Percentiles rank a stretch among this genome's conserved stretches.
Conservation (phyloP, 2,329 filamentous ascomycete species). For the Pseudonectria foliicola region DNA sequence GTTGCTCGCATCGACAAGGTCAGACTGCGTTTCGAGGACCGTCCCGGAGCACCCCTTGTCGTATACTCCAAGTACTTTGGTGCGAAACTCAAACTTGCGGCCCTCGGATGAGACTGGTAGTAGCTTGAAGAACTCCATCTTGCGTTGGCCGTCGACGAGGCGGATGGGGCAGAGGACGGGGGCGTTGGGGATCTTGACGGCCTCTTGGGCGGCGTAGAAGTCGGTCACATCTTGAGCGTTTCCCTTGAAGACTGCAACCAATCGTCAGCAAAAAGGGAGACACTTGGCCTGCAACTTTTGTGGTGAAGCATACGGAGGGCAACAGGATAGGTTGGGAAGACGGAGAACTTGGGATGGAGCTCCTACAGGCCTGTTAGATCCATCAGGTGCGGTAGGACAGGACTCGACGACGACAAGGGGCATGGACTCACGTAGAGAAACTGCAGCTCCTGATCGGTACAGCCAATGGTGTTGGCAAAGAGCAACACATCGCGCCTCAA, state of each 20-base stretch:
- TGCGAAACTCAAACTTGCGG: conserved; percentile 66
- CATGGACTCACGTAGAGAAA: conserved; percentile 68
- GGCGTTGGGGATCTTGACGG: conserved; percentile 63
- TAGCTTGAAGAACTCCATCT: conserved; percentile 68
- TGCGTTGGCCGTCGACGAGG: conserved; percentile 78
- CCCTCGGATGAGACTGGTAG: conserved; percentile 67
- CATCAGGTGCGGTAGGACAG: conserved; percentile 3
- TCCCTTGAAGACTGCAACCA: conserved; percentile 61
- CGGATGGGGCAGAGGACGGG: conserved; percentile 68
- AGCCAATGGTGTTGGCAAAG: conserved; percentile 85
- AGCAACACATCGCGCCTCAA: conserved; percentile 80
- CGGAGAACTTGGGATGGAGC: conserved; percentile 75
- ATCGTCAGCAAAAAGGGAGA: conserved; percentile 3
- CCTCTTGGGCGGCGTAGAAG: conserved; percentile 68
- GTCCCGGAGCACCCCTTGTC: conserved; percentile 82
- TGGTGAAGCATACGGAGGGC: conserved; percentile 56
- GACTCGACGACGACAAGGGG: conserved; percentile 1
- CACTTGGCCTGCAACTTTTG: background rate
- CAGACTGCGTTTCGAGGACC: conserved; percentile 72
- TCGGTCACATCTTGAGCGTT: conserved; percentile 70
- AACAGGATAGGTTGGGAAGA: conserved; percentile 84
- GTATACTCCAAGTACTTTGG: conserved; percentile 76
- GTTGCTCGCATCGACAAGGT: conserved; percentile 62
- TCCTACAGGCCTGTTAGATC: conserved; percentile 48
- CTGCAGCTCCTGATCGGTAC: conserved; percentile 79